Percentiles rank a stretch among this genome's conserved stretches.
Conservation (phyloP, 2,329 filamentous ascomycete genomes). For the Chalaropsis thielavioides region DNA sequence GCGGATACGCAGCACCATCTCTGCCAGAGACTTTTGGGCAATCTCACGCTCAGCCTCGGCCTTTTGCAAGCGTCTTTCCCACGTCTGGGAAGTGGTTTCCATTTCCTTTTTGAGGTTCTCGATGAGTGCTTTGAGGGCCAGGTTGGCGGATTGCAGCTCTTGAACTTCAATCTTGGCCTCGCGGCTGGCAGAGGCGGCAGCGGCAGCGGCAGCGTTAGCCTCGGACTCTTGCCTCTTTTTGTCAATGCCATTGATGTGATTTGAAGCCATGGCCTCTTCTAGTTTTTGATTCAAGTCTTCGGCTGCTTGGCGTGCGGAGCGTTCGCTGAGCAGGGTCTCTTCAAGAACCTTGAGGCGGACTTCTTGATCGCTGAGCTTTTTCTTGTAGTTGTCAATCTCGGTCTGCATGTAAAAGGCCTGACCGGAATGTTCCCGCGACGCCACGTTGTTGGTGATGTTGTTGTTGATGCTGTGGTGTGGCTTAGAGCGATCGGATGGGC, state of each 20-base stretch:
- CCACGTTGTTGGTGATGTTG: slow-evolving; percentile 29
- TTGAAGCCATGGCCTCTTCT: slow-evolving; percentile 30
- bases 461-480: slow-evolving; percentile 38
- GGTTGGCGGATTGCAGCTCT: slow-evolving; percentile 22
- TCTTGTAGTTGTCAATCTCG: slow-evolving; percentile 67
- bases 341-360: slow-evolving; percentile 41
- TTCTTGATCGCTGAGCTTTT: slow-evolving; percentile 50
- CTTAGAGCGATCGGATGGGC: slow-evolving; percentile 61
- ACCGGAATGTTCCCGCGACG: slow-evolving; percentile 37
- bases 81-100: slow-evolving; percentile 20
- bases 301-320: slow-evolving; percentile 65
- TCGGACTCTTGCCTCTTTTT: background rate
- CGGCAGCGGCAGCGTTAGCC: background rate
- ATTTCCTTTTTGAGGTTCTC: slow-evolving; percentile 69
- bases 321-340: slow-evolving; percentile 60
- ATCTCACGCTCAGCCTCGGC: slow-evolving; percentile 65
- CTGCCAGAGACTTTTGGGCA: slow-evolving; percentile 59
- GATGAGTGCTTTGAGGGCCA: slow-evolving; percentile 48
- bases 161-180: slow-evolving; percentile 21
- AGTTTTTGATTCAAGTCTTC: slow-evolving; percentile 67
- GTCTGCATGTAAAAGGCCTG: slow-evolving; percentile 79
- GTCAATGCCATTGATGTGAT: slow-evolving; percentile 2
- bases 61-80: slow-evolving; percentile 29
- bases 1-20: slow-evolving; percentile 77
- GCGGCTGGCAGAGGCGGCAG: slow-evolving; percentile 24